These are phyloP conservation scores for Penicillium turbatum DNA, from an alignment of 495 filamentous ascomycete species.

Conservation along the genomic window DNA sequence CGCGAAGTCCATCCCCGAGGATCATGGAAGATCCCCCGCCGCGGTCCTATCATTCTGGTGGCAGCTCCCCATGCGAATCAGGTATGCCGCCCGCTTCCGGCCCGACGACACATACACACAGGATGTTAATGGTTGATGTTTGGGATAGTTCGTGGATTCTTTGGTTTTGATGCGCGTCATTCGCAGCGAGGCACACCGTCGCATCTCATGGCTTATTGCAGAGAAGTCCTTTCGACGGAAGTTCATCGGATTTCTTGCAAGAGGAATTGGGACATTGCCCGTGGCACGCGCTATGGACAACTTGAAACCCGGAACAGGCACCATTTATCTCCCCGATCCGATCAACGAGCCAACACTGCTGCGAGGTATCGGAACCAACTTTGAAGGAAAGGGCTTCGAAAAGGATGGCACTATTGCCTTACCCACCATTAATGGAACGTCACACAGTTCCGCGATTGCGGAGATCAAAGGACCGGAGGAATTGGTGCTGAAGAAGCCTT, in stretches of 20 bases:
- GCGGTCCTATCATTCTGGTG: conserved; percentile 89
- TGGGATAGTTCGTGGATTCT: conserved; percentile 83
- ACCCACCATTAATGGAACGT: conserved; percentile 72
- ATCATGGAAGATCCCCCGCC: conserved; percentile 84
- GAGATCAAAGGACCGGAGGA: conserved; percentile 79
- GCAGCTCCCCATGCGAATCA: conserved; percentile 99
- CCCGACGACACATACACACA: neutral
- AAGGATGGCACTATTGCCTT: conserved; percentile 80
- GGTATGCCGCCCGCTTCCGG: conserved; percentile 43
- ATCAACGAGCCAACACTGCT: conserved; percentile 78
- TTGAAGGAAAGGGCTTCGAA: conserved; percentile 66
- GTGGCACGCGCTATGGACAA: conserved; percentile 87
- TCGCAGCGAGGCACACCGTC: conserved; percentile 76
- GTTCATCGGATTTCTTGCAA: conserved; percentile 80
- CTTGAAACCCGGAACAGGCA: conserved; percentile 72
- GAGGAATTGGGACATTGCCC: conserved; percentile 77
- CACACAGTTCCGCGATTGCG: conserved; percentile 73
- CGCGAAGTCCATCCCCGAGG: conserved; percentile 93
- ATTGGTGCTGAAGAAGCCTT: conserved; percentile 78
- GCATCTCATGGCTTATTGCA: conserved; percentile 87
- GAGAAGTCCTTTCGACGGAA: conserved; percentile 85
- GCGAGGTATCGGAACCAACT: conserved; percentile 81
- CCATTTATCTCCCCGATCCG: conserved; percentile 88
- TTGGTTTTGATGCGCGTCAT: conserved; percentile 89
- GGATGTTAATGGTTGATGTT: conserved; percentile 2